Conservation (phyloP, 352 stramenopile genomes). For the Albugo laibachii region DNA sequence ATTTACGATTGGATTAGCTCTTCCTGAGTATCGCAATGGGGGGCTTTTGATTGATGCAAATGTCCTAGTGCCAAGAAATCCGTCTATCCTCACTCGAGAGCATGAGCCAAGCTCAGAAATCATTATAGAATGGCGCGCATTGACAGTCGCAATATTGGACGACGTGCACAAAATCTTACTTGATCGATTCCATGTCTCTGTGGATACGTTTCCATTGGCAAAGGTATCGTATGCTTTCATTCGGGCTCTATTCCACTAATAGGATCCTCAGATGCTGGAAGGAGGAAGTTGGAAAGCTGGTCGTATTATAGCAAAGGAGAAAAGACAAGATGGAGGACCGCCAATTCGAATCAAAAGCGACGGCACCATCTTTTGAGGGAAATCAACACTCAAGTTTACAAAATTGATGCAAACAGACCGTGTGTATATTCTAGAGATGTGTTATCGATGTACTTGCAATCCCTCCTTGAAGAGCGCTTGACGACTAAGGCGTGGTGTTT, state of each 20-base stretch:
- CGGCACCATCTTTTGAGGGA: conserved; percentile 60
- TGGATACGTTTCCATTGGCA: conserved; percentile 57
- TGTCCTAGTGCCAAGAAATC: conserved; percentile 45
- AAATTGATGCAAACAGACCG: no score
- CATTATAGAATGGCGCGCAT: conserved; percentile 71
- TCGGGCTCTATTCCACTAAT: not conserved
- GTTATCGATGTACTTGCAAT: no score
- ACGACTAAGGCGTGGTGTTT: no score
- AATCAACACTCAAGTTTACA: not conserved
- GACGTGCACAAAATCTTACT: conserved; percentile 51
- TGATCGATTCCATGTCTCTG: conserved; percentile 35
- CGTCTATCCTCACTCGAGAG: conserved; percentile 24
- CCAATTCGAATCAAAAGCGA: conserved; percentile 77
- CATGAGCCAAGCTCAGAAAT: conserved; percentile 49
- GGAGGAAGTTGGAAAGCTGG: conserved; percentile 73
- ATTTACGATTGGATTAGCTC: conserved; percentile 9
- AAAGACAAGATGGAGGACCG: conserved; percentile 37
- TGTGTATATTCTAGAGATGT: no score
- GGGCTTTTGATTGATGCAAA: conserved; percentile 65
- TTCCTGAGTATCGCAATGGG: conserved; percentile 74
- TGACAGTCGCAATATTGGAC: conserved; percentile 65
- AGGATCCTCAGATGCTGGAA: conserved; percentile 43
- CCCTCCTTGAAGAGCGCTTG: no score
- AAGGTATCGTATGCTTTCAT: conserved; percentile 23
- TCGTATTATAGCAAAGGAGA: conserved; percentile 58